Percentiles rank a stretch among this genome's conserved stretches.
Evolutionary conservation across 1,284 basidiomycete species (phyloP).

Genomic region (Cutaneotrichosporon dermatis): DNA sequence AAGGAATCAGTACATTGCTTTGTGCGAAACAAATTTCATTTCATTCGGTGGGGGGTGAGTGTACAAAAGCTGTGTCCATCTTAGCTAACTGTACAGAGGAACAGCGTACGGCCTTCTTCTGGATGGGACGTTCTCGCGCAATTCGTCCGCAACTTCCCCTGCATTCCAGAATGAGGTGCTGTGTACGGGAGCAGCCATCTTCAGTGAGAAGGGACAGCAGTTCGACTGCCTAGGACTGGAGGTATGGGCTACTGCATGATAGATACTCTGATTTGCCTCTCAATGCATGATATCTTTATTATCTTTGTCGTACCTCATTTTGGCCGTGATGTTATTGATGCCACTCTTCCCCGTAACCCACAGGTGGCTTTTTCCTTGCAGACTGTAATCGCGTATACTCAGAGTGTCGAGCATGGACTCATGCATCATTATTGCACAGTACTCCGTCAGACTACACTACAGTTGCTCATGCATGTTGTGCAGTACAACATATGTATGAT

Average conservation of each 20-base stretch:
- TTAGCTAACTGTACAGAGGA: conserved; percentile 54
- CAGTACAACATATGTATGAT: too few species aligned
- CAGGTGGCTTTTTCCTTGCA: too few species aligned
- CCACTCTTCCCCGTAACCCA: too few species aligned
- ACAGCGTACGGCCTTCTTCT: conserved; percentile 85
- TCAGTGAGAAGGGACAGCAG: conserved; percentile 52
- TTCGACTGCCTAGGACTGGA: conserved; percentile 84
- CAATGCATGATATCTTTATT: neutral
- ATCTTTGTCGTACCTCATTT: too few species aligned
- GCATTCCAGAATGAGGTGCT: conserved; percentile 85
- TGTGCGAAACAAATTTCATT: conserved; percentile 73
- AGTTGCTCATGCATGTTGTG: too few species aligned
- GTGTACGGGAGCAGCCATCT: conserved; percentile 54
- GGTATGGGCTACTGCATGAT: conserved; percentile 59
- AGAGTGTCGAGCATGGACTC: too few species aligned
- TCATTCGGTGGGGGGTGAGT: conserved; percentile 86
- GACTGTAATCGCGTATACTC: too few species aligned
- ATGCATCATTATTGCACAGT: too few species aligned
- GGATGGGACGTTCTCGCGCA: conserved; percentile 74
- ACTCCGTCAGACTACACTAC: too few species aligned
- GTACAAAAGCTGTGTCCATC: too few species aligned
- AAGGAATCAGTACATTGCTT: conserved; percentile 80
- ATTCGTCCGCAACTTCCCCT: conserved; percentile 75
- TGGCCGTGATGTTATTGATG: too few species aligned
- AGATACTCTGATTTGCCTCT: neutral